Evolutionary conservation across 2,329 filamentous ascomycete genomes (phyloP).

Genomic region (Epichloe coenophiala): DNA sequence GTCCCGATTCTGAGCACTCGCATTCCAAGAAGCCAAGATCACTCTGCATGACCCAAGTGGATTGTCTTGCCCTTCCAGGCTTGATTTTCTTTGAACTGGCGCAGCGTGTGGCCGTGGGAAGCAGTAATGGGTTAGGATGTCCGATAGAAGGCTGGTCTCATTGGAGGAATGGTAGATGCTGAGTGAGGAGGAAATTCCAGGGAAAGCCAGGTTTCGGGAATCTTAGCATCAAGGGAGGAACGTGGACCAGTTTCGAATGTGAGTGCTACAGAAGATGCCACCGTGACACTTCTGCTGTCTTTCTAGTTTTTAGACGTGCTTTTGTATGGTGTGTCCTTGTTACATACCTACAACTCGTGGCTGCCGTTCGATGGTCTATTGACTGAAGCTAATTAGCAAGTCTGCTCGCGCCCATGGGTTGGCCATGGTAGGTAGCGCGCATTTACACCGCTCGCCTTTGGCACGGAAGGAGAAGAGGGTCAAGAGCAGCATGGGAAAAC

Average conservation of each 20-base stretch:
- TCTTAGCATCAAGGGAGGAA: constrained; percentile 9
- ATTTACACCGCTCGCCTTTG: neutral
- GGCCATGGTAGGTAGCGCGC: neutral
- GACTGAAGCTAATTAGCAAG: constrained; percentile 8
- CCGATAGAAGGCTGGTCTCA: constrained; percentile 10
- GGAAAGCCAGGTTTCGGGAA: constrained; percentile 9
- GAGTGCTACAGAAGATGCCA: constrained; percentile 10
- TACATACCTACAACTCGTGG: neutral
- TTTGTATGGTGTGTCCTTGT: neutral
- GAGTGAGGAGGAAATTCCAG: constrained; percentile 8
- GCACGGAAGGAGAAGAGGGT: neutral
- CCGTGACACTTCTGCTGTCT: neutral
- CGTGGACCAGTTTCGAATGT: constrained; percentile 4
- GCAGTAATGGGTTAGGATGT: constrained; percentile 9
- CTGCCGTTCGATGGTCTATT: neutral
- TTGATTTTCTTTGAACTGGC: constrained; percentile 10
- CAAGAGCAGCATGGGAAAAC: neutral
- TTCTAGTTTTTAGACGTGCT: neutral
- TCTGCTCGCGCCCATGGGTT: constrained; percentile 3
- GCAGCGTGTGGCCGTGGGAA: constrained; percentile 11
- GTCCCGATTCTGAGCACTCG: constrained; percentile 22
- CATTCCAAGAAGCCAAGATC: constrained; percentile 23
- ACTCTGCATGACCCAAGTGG: constrained; percentile 6
- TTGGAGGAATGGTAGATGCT: constrained; percentile 9
- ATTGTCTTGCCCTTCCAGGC: constrained; percentile 12